A percentile compares a stretch with the other conserved stretches of the same genome.
phyloP scores from a whole-genome alignment of 2,329 filamentous ascomycete species.

The Cercospora sp. region DNA sequence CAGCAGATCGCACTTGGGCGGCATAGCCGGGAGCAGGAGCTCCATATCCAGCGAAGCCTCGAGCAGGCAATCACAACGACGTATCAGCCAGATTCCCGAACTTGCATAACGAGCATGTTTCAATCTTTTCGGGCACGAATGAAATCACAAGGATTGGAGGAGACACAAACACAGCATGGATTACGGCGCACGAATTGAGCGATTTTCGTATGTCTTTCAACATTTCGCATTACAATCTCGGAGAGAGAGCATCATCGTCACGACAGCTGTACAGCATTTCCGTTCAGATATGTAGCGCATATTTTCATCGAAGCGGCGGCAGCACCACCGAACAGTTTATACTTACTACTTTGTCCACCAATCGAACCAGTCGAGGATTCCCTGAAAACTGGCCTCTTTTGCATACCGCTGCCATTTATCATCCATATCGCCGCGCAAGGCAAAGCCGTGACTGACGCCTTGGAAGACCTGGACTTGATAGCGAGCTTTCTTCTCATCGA shows the following conservation, averaged over 20 bases:
- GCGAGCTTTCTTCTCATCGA: conserved; percentile 42
- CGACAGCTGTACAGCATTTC: background rate
- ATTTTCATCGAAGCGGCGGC: background rate
- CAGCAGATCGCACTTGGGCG: background rate
- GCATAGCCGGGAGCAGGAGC: background rate
- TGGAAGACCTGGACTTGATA: conserved; percentile 40
- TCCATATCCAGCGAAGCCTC: conserved; percentile 14
- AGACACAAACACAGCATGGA: background rate
- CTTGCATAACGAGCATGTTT: conserved; percentile 10
- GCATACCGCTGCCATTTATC: conserved; percentile 46
- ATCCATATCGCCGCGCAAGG: conserved; percentile 42
- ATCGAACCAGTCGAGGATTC: conserved; percentile 30
- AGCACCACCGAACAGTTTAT: background rate
- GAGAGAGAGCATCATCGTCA: background rate
- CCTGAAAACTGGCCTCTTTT: conserved; percentile 36
- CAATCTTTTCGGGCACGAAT: background rate
- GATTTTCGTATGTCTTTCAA: background rate
- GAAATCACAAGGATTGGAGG: background rate
- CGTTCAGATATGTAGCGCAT: background rate
- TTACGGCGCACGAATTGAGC: background rate
- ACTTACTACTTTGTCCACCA: conserved; percentile 12
- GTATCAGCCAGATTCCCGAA: conserved; percentile 16
- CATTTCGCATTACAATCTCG: background rate
- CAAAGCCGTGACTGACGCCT: conserved; percentile 41
- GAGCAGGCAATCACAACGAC: conserved; percentile 14